phyloP scores from a whole-genome alignment of 1,284 basidiomycete species.

The Taiwanofungus camphoratus region DNA sequence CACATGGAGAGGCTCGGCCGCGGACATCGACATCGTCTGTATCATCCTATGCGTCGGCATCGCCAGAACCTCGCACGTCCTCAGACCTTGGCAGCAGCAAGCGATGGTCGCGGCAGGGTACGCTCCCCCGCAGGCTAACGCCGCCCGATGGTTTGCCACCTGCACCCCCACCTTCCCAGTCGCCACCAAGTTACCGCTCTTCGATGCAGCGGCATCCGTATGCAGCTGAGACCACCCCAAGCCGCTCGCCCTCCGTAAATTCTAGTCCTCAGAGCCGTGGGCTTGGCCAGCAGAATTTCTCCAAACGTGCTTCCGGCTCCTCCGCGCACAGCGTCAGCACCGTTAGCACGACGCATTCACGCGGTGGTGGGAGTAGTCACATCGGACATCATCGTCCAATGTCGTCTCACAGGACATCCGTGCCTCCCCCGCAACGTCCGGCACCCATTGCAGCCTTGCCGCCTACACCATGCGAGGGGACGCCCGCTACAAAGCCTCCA shows the following conservation, averaged over 20 bases:
- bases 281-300: constrained; percentile 37
- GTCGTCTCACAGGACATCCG: constrained; percentile 46
- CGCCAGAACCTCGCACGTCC: constrained; percentile 25
- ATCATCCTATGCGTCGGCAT: constrained; percentile 44
- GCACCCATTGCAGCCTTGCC: constrained; percentile 64
- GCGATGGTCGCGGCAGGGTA: constrained; percentile 54
- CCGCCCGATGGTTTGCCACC: constrained; percentile 58
- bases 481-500: constrained; percentile 13
- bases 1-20: constrained; percentile 19
- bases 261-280: constrained; percentile 29
- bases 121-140: constrained; percentile 45
- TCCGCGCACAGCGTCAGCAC: constrained; percentile 48
- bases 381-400: constrained; percentile 20
- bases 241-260: constrained; percentile 40
- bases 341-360: constrained; percentile 42
- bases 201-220: constrained; percentile 28
- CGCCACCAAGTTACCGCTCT: constrained; percentile 14
- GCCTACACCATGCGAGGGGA: constrained; percentile 43
- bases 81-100: constrained; percentile 35
- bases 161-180: constrained; percentile 24
- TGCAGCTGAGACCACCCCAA: constrained; percentile 32
- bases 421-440: constrained; percentile 64
- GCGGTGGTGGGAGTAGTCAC: constrained; percentile 20
- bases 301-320: constrained; percentile 54
- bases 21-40: constrained; percentile 45